Base-by-base conservation (phyloP, 225 moss, liverwort and hornwort genomes). In the Climacium dendroides region DNA sequence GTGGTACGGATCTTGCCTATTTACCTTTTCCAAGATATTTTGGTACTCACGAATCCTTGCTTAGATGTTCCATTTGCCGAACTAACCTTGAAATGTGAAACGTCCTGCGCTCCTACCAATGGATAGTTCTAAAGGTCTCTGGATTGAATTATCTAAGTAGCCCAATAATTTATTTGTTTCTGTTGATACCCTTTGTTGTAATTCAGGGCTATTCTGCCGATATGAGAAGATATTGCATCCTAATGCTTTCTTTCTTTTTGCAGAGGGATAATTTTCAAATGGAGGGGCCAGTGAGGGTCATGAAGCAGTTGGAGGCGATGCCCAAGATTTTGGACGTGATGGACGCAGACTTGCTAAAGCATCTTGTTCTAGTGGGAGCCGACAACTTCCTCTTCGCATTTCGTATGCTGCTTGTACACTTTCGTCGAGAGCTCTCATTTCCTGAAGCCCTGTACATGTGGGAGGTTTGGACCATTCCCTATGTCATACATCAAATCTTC, bases 371-470 rank as follows among this genome's bases (percentile, higher is more conserved):
- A 32, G 90, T 90, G 72, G 97, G 97, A 80, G 97, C 97, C 64
- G 97, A 97, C 91, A 97, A 95, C 91, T 97, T 95, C 83, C 89
- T 97, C 52, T 97, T 97, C 52, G 96, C 97, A 52, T 97, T 97
- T 81, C 95, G 97, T 72, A 97, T 97, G 97, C 95, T 97, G 70
- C 94, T 97, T 55, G 97, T 97, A 32, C 92, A 93, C 71, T 97
- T 97, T 59, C 94, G 97, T 74, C 93, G 97, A 89, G 97, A 97
- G 91, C 91, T 97, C 86, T 94, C 97, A 55, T 96, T 97, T 75
- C 92, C 92, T 81, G 97, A 96, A 85, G 94, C 95, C 39, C 92
- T 97, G 13, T 92, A 90, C 87, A 93, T 97, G 95, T 97, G 97
- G 97, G 97, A 97, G 93, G 93, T 93, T 76, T 50, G 85, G 10